These are phyloP conservation scores for Acanthamoeba healyi DNA, from an alignment of 208 protist species.

Conservation along the genomic window DNA sequence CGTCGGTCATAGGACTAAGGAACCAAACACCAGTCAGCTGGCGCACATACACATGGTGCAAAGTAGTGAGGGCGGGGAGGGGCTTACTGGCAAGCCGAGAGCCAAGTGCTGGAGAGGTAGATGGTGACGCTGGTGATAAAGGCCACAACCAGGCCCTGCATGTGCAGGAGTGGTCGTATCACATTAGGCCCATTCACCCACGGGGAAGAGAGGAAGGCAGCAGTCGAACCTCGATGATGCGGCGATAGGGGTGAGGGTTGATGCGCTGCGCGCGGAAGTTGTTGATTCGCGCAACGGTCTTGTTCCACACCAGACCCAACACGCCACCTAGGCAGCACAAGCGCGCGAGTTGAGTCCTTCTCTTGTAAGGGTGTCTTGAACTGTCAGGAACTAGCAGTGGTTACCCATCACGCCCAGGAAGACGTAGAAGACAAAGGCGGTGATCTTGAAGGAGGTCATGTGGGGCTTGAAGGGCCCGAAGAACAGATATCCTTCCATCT, in stretches of 20 bases:
- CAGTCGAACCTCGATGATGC: neutral
- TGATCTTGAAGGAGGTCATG: conserved; percentile 57
- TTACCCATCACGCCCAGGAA: conserved; percentile 22
- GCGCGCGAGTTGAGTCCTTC: neutral
- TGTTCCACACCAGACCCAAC: conserved; percentile 24
- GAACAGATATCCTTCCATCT: conserved; percentile 4
- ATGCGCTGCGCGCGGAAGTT: neutral
- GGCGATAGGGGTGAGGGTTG: neutral
- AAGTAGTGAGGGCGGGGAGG: neutral
- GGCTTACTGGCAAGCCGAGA: conserved; percentile 24
- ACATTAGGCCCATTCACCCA: neutral
- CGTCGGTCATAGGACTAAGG: neutral
- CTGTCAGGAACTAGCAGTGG: neutral
- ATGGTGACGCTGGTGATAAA: conserved; percentile 38
- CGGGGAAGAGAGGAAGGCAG: neutral
- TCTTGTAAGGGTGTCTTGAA: too few relatives aligned
- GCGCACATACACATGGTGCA: too few relatives aligned
- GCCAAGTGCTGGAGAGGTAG: conserved; percentile 30
- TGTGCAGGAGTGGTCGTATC: neutral
- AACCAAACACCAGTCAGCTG: too few relatives aligned
- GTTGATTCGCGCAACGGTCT: neutral
- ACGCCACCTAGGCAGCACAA: neutral
- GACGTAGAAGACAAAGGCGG: conserved; percentile 30
- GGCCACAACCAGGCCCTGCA: neutral
- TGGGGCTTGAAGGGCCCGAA: conserved; percentile 23